phyloP scores from a whole-genome alignment of 768 basidiomycete genomes.

The Podaxis pistillaris region DNA sequence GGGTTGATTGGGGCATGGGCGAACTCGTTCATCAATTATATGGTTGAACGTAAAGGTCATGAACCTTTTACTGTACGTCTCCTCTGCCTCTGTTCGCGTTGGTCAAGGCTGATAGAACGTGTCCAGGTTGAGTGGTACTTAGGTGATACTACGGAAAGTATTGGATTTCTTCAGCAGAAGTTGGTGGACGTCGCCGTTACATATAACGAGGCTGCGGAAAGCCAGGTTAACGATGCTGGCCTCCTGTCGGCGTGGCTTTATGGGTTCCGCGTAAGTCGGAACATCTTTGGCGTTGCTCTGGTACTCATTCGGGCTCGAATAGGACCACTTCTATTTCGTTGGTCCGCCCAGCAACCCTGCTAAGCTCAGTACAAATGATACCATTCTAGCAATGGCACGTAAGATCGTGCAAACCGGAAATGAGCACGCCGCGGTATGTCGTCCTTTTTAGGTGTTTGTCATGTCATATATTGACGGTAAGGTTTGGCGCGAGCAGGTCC shows the following conservation, averaged over 20 bases:
- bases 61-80: constrained; percentile 32
- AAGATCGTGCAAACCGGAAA: constrained; percentile 47
- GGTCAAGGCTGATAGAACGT: not conserved
- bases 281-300: not conserved
- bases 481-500: constrained; percentile 23
- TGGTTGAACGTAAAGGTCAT: constrained; percentile 27
- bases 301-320: not conserved
- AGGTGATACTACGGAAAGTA: constrained; percentile 53
- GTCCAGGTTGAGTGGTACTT: constrained; percentile 54
- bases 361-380: constrained; percentile 28
- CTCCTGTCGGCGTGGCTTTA: constrained; percentile 35
- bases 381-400: constrained; percentile 43
- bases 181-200: constrained; percentile 50
- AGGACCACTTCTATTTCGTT: constrained; percentile 53
- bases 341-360: constrained; percentile 50
- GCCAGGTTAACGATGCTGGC: constrained; percentile 29
- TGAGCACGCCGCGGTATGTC: constrained; percentile 35
- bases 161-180: constrained; percentile 39
- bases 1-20: constrained; percentile 49
- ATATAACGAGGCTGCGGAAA: constrained; percentile 52
- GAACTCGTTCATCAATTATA: constrained; percentile 41
- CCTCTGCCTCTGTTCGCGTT: not conserved
- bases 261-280: constrained; percentile 41
- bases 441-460: not conserved
- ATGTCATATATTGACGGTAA: not conserved